Evolutionary conservation across 176 grass and related monocot genomes (phyloP), one percentile per base, ranked within the genome.

Genomic region (Phragmites australis): DNA sequence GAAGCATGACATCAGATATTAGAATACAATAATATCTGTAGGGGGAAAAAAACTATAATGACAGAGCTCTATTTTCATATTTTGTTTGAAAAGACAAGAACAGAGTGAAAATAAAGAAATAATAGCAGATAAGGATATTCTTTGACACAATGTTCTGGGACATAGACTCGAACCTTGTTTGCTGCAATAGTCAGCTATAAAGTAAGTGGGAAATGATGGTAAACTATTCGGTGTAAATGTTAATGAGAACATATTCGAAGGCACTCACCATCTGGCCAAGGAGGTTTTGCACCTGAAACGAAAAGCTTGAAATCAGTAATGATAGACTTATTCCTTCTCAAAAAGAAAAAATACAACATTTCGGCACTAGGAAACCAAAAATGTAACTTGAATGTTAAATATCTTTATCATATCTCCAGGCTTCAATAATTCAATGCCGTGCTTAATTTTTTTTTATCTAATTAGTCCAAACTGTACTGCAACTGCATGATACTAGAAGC

Each of bases 151-250:
- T 92, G 76, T 86, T 84, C 74, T 94, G 87, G 63, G 94, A 97
- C 94, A 97, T 97, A 43, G 89, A 70, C 76, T 97, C 91, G 19
- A 97, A 97, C 82, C 94, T 90, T 50, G 82, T 88, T 97, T 97
- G 91, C 94, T 97, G 89, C 79, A 94, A 90, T 37, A 27, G 54
- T 63, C 45, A 83, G 87, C 32, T 16, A 79, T 42, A 56, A 80
- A 65, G 63, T 74, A 14, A 81, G 71, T 74, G 39, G 21, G 14
- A 85, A 73, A 81, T 45, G 16, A 50, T 59, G 64, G 62, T 16
- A 81, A 59, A 70, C 63, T 53, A 23, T 53, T 18, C 52, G 51
- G 21, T 56, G 50, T 32, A 75, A 8, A 79, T 54, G 11, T 65
- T 69, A 79, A 73, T 66, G 11, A 29, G 84, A 75, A 29, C 21